These are phyloP conservation scores for Ophiostoma quercus DNA, from an alignment of 2,329 filamentous ascomycete genomes.

Conservation along the genomic window DNA sequence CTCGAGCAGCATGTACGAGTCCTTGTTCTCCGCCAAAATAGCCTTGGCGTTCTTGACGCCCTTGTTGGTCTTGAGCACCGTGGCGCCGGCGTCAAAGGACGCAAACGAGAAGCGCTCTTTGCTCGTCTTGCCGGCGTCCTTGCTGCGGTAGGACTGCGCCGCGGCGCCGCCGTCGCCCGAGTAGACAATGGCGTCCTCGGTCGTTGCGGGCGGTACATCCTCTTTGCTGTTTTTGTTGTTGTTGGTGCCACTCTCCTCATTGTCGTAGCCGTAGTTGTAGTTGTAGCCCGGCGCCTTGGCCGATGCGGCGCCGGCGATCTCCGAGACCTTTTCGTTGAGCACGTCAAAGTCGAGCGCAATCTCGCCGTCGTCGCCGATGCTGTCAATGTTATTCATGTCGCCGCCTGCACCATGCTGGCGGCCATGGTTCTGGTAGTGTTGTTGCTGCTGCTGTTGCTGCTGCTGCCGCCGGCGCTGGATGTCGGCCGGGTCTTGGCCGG, in stretches of 20 bases:
- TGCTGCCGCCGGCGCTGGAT: slow-evolving; percentile 57
- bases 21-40: slow-evolving; percentile 92
- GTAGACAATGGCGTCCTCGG: slow-evolving; percentile 42
- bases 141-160: slow-evolving; percentile 62
- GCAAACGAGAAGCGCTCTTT: slow-evolving; percentile 97
- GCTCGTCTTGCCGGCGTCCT: slow-evolving; percentile 94
- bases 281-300: slow-evolving; percentile 28
- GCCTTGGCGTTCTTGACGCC: slow-evolving; percentile 84
- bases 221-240: slow-evolving; percentile 25
- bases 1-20: slow-evolving; percentile 95
- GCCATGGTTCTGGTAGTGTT: slow-evolving; percentile 12
- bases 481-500: slow-evolving; percentile 66
- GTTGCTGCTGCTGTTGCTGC: slow-evolving; percentile 40
- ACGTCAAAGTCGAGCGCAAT: slow-evolving; percentile 59
- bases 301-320: slow-evolving; percentile 36
- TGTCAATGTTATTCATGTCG: slow-evolving; percentile 55
- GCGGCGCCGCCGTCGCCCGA: slow-evolving; percentile 40
- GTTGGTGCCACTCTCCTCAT: slow-evolving; percentile 19
- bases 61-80: slow-evolving; percentile 80
- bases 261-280: slow-evolving; percentile 17
- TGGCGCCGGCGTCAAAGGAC: slow-evolving; percentile 94
- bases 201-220: slow-evolving; percentile 20
- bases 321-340: slow-evolving; percentile 42
- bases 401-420: slow-evolving; percentile 41
- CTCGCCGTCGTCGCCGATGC: slow-evolving; percentile 80